A percentile compares a stretch with the other conserved stretches of the same genome.
These are phyloP conservation scores for Saprolegnia parasitica DNA, from an alignment of 352 stramenopile genomes.

Conservation along the genomic window DNA sequence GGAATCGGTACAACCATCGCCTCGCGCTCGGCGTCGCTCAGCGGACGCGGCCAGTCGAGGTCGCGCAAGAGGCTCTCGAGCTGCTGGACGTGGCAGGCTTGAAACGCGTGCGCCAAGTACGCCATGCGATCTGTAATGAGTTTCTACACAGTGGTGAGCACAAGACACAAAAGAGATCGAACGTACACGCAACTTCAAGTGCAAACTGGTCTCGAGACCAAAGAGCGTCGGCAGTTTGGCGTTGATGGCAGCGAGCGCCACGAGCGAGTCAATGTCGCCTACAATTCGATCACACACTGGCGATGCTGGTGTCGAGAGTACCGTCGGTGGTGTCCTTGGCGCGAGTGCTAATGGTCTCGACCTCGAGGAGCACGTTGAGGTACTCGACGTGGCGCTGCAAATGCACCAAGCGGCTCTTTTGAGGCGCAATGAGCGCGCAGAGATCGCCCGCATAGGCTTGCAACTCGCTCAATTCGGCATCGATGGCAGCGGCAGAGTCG, in stretches of 20 bases:
- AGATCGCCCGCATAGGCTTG: conserved; percentile 16
- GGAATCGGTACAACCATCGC: not conserved
- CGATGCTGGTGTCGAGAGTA: not conserved
- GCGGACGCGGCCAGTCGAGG: conserved; percentile 10
- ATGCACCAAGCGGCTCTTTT: conserved; percentile 1
- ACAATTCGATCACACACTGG: not conserved
- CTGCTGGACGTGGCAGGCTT: conserved; percentile 11
- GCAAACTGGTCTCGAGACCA: conserved; percentile 15
- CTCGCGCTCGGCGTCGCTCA: conserved; percentile 1
- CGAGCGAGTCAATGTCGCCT: conserved; percentile 26
- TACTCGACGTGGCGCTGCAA: conserved; percentile 21
- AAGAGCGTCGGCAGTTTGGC: conserved; percentile 9
- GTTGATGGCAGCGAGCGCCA: conserved; percentile 19
- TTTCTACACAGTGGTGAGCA: conserved; percentile 2
- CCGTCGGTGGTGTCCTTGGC: conserved; percentile 11
- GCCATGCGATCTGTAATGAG: conserved; percentile 23
- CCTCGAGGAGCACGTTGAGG: conserved; percentile 14
- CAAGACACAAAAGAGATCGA: too few relatives aligned
- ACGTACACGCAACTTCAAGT: conserved; percentile 17
- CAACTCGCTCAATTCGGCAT: conserved; percentile 4
- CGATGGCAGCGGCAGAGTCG: not conserved
- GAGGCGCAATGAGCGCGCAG: conserved; percentile 14
- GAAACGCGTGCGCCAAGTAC: conserved; percentile 1
- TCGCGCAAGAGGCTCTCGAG: not conserved
- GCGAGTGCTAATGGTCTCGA: conserved; percentile 20